Evolutionary conservation across 192 early-diverging fungal species (phyloP), one percentile per base, ranked within the genome.

Genomic region (Borealophlyctis nickersoniae): DNA sequence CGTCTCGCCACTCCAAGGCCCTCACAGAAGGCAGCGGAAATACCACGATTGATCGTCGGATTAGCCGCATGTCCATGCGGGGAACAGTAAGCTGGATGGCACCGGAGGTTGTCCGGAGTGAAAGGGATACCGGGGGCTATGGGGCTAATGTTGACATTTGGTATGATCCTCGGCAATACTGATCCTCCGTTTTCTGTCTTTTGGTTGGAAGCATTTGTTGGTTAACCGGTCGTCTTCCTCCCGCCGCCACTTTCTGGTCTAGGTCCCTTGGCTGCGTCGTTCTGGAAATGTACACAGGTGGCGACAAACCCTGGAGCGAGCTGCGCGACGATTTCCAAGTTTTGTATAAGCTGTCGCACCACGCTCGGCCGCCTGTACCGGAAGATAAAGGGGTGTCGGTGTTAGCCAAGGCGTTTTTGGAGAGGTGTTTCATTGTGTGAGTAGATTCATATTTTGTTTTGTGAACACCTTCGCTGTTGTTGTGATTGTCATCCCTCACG

Each of bases 71-170:
- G 36, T 92, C 90, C 55, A 76, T 96, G 53, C 89, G 91, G 70
- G 94, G 94, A 2, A 93, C 91, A 2, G 87, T 92, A 29, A 91
- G 88, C 64, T 96, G 91, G 92, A 93, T 94, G 92, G 92, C 94
- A 23, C 94, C 93, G 26, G 94, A 95, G 74, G 89, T 94, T 7
- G 39, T 45, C 9, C 7, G 19, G 39, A 45, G 39, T 45, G 39
- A 45, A 19, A 87, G 91, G 22, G 89, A 91, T 65, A 85, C 89
- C 70, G 86, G 84, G 0, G 82, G 86, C 49, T 94, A 92, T 67
- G 88, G 90, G 14, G 77, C 84, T 55, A 95, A 93, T 74, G 89
- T 89, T 48, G 93, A 95, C 65, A 89, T 95, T 45, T 96, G 93
- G 66, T 86, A 85, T 60, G n/a, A n/a, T n/a, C n/a, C n/a, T n/a